Conservation (phyloP, 805 yeast species). For the Sungouiella thailandica region DNA sequence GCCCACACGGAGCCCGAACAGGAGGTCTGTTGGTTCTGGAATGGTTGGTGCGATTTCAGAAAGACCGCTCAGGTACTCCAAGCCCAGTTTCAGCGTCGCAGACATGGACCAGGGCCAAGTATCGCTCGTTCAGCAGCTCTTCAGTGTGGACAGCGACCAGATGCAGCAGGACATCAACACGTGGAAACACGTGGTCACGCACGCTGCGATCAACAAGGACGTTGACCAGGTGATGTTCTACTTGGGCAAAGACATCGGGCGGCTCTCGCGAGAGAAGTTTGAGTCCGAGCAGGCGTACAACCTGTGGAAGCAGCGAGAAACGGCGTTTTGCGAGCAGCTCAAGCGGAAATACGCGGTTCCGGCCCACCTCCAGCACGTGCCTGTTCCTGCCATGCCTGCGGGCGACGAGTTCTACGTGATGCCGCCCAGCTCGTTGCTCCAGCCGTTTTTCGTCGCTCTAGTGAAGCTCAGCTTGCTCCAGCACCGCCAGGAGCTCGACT, state of each 20-base stretch:
- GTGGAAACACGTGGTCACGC: slow-evolving; percentile 37
- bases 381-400: slow-evolving; percentile 26
- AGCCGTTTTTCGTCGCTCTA: slow-evolving; percentile 36
- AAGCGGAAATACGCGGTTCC: slow-evolving; percentile 29
- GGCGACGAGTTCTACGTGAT: slow-evolving; percentile 36
- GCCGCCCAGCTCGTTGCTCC: slow-evolving; percentile 30
- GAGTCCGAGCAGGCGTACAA: slow-evolving; percentile 18
- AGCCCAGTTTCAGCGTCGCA: slow-evolving; percentile 48
- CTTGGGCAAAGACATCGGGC: slow-evolving; percentile 41
- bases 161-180: slow-evolving; percentile 52
- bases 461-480: slow-evolving; percentile 37
- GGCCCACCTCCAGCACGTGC: slow-evolving; percentile 24
- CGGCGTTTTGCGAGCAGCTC: slow-evolving; percentile 18
- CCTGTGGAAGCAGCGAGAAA: slow-evolving; percentile 32
- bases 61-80: slow-evolving; percentile 16
- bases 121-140: slow-evolving; percentile 42
- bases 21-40: not conserved
- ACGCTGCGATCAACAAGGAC: slow-evolving; percentile 35
- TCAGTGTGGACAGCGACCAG: slow-evolving; percentile 41
- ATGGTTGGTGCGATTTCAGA: too few species aligned
- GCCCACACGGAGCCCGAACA: slow-evolving; percentile 5
- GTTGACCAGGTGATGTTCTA: slow-evolving; percentile 28
- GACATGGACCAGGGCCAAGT: slow-evolving; percentile 50
- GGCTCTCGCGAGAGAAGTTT: slow-evolving; percentile 21
- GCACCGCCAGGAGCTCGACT: slow-evolving; percentile 1